Evolutionary conservation across 1,284 basidiomycete genomes (phyloP), one percentile per base, ranked within the genome.

Genomic region (Puccinia polysora): DNA sequence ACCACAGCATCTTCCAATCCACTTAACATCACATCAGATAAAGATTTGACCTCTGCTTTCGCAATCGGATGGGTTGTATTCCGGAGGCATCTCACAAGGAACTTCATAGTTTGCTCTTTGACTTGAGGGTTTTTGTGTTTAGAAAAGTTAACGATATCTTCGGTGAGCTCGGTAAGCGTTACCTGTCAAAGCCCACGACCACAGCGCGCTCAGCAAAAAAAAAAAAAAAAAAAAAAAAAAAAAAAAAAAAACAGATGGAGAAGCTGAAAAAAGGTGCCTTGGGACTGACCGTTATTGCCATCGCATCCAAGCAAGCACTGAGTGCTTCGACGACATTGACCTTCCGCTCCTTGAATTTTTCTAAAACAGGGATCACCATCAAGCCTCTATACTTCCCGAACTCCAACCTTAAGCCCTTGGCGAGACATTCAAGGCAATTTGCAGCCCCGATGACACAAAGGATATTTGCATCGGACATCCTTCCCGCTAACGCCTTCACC

Each of bases 71-170:
- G 78, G 15, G 84, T 83, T 15, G 86, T 88, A 1, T 79, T 80
- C 1, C 86, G 82, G 55, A 99, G 85, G 78, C 87, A 90, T 56
- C 96, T 86, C 20, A 85, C 86, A 23, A 97, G 82, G 79, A 96
- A 97, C 77, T 90, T 91, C 75, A 97, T 82, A 0, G 93, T 88
- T 15, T 92, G 90, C 80, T 96, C 91, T 79, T 96, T 96, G 53
- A 97, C 91, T 80, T 96, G 91, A 0, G 96, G 96, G 79, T 97
- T 98, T 83, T 98, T 98, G 75, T 89, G 89, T 76, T 87, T 87
- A 28, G 93, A 81, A 0, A 88, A 86, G 2, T 86, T 84, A 32
- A 90, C 83, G 55, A 95, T 83, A 78, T 97, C 91, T 28, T 92
- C 88, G 67, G 92, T 84, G 58, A 96, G 86, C 68, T 97, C 94